A percentile compares a stretch with the other conserved stretches of the same genome.
Conservation (phyloP, 257 asterid species). For the Primulina eburnea region DNA sequence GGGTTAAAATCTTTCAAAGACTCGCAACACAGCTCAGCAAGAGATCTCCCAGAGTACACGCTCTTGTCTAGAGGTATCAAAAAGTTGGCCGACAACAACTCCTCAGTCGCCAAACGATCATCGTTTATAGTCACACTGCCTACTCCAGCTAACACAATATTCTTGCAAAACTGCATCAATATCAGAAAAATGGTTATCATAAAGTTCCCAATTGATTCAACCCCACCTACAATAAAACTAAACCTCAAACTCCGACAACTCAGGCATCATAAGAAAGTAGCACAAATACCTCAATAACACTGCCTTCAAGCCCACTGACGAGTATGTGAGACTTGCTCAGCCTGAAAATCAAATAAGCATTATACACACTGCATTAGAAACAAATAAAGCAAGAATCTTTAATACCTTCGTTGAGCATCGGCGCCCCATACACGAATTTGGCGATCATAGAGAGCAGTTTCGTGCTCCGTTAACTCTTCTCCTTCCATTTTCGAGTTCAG, state of each 20-base stretch:
- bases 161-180: slow-evolving; percentile 84
- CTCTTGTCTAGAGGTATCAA: slow-evolving; percentile 57
- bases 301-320: slow-evolving; percentile 84
- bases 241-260: neutral
- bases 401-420: slow-evolving; percentile 92
- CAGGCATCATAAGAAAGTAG: neutral
- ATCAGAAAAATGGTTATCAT: neutral
- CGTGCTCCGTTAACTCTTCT: slow-evolving; percentile 91
- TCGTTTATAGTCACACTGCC: slow-evolving; percentile 90
- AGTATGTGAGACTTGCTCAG: slow-evolving; percentile 85
- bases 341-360: slow-evolving; percentile 33
- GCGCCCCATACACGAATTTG: slow-evolving; percentile 99
- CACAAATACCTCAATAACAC: slow-evolving; percentile 67
- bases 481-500: slow-evolving; percentile 48
- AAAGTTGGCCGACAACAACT: slow-evolving; percentile 70
- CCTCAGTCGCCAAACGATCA: slow-evolving; percentile 67
- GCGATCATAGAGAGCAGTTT: slow-evolving; percentile 98
- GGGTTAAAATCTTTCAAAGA: slow-evolving; percentile 95
- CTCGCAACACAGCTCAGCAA: slow-evolving; percentile 86
- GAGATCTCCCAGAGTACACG: slow-evolving; percentile 49
- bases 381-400: neutral
- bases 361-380: neutral
- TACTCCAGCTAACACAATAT: slow-evolving; percentile 92
- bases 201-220: neutral
- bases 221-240: neutral